These are phyloP conservation scores for Neurospora sp. DNA, from an alignment of 2,329 filamentous ascomycete species.

Conservation along the genomic window DNA sequence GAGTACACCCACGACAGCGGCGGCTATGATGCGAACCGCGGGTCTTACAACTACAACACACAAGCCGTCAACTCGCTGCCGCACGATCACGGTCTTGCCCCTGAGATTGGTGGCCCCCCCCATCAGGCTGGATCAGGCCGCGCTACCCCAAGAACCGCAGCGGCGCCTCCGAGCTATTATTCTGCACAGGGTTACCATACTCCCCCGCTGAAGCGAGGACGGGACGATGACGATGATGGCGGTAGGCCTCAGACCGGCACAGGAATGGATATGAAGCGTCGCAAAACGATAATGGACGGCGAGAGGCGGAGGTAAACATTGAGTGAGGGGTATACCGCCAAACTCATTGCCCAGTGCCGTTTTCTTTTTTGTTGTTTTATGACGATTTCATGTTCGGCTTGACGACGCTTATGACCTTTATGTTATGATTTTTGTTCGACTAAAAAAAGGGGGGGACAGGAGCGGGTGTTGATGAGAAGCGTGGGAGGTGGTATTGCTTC, in stretches of 20 bases:
- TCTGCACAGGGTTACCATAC: conserved; percentile 64
- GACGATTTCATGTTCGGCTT: conserved; percentile 2
- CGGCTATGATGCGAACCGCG: conserved; percentile 62
- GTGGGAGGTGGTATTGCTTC: background rate
- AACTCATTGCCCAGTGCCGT: background rate
- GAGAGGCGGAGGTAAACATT: conserved; percentile 17
- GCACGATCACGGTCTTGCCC: conserved; percentile 62
- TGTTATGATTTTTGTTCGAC: background rate
- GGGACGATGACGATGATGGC: conserved; percentile 36
- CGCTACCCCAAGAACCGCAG: conserved; percentile 74
- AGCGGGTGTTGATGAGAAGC: background rate
- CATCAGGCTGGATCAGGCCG: conserved; percentile 75
- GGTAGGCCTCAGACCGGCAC: conserved; percentile 25
- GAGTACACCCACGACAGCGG: conserved; percentile 83
- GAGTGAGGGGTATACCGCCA: background rate
- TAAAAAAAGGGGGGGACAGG: background rate
- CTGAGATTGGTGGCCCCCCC: conserved; percentile 76
- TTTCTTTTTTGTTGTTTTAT: conserved; percentile 5
- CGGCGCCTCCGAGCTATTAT: conserved; percentile 66
- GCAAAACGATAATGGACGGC: conserved; percentile 24
- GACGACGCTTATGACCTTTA: background rate
- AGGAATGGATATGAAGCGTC: conserved; percentile 24
- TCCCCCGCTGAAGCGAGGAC: conserved; percentile 48
- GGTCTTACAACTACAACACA: conserved; percentile 69
- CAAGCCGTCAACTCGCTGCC: conserved; percentile 56